Evolutionary conservation across 805 yeast genomes (phyloP).

Genomic region (Zygoascus flipseniorum): DNA sequence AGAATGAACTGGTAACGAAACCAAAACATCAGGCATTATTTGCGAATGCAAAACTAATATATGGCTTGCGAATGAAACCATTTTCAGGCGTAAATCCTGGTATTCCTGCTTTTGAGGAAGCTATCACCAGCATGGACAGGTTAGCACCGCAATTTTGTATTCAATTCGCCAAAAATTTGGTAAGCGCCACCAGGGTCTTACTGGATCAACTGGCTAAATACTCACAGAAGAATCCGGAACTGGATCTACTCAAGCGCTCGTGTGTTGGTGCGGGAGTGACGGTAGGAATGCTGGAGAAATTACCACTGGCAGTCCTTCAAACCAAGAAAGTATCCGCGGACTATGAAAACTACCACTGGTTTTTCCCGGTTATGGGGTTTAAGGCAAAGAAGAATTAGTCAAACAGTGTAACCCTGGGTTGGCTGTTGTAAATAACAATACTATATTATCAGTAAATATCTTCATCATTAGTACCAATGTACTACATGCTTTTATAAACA

Average conservation of each 20-base stretch:
- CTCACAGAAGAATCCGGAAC: slow-evolving; percentile 16
- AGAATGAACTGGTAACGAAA: slow-evolving; percentile 6
- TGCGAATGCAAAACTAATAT: slow-evolving; percentile 30
- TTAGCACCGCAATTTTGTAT: slow-evolving; percentile 12
- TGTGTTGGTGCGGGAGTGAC: slow-evolving; percentile 10
- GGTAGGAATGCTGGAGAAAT: neutral
- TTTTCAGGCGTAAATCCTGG: slow-evolving; percentile 70
- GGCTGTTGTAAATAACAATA: neutral
- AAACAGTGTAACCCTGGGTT: neutral
- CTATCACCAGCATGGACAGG: neutral
- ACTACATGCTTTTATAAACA: neutral
- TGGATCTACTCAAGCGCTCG: slow-evolving; percentile 15
- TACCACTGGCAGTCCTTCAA: neutral
- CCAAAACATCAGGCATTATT: slow-evolving; percentile 5
- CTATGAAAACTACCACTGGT: slow-evolving; percentile 35
- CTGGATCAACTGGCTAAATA: slow-evolving; percentile 12
- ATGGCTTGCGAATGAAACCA: slow-evolving; percentile 63
- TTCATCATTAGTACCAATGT: neutral
- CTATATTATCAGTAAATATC: neutral
- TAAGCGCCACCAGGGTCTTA: slow-evolving; percentile 15
- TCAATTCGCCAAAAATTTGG: slow-evolving; percentile 15
- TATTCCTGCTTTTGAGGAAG: slow-evolving; percentile 42
- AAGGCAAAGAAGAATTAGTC: neutral
- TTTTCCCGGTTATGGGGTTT: slow-evolving; percentile 35
- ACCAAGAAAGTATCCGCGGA: slow-evolving; percentile 15